A percentile compares a stretch with the other conserved stretches of the same genome.
These are phyloP conservation scores for Gaeumannomyces sp. DNA, from an alignment of 2,329 filamentous ascomycete genomes.

Conservation along the genomic window DNA sequence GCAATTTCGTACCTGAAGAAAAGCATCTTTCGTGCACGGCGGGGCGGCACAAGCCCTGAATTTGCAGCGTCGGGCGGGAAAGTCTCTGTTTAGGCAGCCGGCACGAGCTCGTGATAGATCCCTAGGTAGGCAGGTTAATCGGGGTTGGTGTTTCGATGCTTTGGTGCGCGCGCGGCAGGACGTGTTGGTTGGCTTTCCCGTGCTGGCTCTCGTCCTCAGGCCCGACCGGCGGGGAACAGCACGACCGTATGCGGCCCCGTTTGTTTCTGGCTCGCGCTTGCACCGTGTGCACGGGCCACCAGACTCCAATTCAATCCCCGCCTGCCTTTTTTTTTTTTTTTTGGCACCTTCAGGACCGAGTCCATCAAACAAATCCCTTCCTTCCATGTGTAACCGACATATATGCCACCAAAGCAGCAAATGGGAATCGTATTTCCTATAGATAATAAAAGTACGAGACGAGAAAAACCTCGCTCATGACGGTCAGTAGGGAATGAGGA, in stretches of 20 bases:
- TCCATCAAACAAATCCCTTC: too few relatives aligned
- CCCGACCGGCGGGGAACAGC: too few relatives aligned
- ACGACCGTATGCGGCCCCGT: too few relatives aligned
- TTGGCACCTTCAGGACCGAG: too few relatives aligned
- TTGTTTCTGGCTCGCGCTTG: background rate
- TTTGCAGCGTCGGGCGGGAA: background rate
- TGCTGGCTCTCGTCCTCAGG: background rate
- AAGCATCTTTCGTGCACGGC: conserved; percentile 15
- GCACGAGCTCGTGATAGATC: background rate
- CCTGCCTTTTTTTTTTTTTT: too few relatives aligned
- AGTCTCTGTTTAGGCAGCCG: background rate
- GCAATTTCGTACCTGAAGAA: conserved; percentile 20
- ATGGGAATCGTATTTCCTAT: background rate
- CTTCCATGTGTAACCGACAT: too few relatives aligned
- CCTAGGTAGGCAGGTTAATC: too few relatives aligned
- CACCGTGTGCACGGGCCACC: background rate
- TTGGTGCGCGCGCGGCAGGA: background rate
- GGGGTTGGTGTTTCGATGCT: background rate
- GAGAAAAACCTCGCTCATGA: background rate
- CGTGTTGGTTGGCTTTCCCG: background rate
- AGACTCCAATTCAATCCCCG: too few relatives aligned
- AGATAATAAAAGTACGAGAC: background rate
- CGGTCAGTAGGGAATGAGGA: background rate
- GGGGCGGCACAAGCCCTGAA: background rate
- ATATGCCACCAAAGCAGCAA: too few relatives aligned